Conservation (phyloP, 805 yeast genomes). For the Wickerhamiella musiphila region DNA sequence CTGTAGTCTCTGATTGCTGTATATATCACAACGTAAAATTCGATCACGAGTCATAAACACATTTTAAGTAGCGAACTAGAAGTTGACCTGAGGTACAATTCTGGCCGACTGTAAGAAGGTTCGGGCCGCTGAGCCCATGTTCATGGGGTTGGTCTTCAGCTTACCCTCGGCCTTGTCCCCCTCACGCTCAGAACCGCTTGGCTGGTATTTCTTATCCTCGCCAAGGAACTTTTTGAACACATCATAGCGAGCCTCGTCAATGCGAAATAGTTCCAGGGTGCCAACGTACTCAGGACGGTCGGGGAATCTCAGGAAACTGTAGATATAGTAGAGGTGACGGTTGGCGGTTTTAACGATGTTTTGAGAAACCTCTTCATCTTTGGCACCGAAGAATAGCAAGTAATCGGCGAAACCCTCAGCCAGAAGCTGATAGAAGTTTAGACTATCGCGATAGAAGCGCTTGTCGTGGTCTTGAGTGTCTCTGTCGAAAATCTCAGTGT, state of each 20-base stretch:
- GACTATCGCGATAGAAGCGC: slow-evolving; percentile 47
- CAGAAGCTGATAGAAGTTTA: slow-evolving; percentile 45
- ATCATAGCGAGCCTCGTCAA: slow-evolving; percentile 34
- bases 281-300: slow-evolving; percentile 42
- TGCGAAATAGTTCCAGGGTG: slow-evolving; percentile 38
- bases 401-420: slow-evolving; percentile 56
- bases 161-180: slow-evolving; percentile 24
- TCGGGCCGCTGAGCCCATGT: slow-evolving; percentile 50
- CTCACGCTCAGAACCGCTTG: slow-evolving; percentile 36
- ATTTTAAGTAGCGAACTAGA: slow-evolving; percentile 10
- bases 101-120: slow-evolving; percentile 53
- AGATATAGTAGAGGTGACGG: slow-evolving; percentile 40
- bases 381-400: slow-evolving; percentile 30
- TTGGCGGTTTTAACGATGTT: slow-evolving; percentile 26
- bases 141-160: slow-evolving; percentile 38
- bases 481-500: slow-evolving; percentile 42
- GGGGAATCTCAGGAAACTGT: slow-evolving; percentile 36
- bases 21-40: no score
- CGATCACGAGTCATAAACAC: no score
- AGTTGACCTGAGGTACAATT: slow-evolving; percentile 25
- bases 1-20: no score
- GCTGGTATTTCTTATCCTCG: slow-evolving; percentile 32
- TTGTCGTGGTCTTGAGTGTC: slow-evolving; percentile 34
- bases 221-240: slow-evolving; percentile 38
- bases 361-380: slow-evolving; percentile 21